Conservation (phyloP, 768 basidiomycete genomes). For the Phaeotremella fagi region DNA sequence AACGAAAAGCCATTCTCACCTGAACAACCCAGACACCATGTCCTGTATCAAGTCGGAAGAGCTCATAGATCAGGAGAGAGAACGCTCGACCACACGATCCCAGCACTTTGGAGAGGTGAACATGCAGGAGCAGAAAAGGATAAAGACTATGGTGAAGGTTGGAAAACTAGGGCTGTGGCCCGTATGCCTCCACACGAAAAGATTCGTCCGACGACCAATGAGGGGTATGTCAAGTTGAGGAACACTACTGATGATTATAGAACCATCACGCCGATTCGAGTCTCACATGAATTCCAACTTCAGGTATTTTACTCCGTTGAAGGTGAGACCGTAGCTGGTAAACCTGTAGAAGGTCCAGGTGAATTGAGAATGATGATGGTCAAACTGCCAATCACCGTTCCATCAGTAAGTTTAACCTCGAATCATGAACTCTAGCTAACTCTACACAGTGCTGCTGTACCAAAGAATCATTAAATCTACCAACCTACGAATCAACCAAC, state of each 20-base stretch:
- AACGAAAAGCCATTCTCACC: slow-evolving; percentile 23
- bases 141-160: slow-evolving; percentile 38
- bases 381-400: slow-evolving; percentile 30
- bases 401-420: slow-evolving; percentile 30
- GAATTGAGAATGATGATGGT: slow-evolving; percentile 42
- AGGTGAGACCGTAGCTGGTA: slow-evolving; percentile 24
- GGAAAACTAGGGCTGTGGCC: slow-evolving; percentile 27
- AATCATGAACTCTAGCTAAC: not conserved
- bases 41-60: slow-evolving; percentile 33
- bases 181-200: slow-evolving; percentile 43
- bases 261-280: slow-evolving; percentile 45
- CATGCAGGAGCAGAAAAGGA: slow-evolving; percentile 20
- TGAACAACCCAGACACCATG: slow-evolving; percentile 19
- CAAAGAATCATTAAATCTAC: slow-evolving; percentile 17
- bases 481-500: slow-evolving; percentile 18
- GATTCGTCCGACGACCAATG: slow-evolving; percentile 37
- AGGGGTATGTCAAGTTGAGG: slow-evolving; percentile 20
- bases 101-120: slow-evolving; percentile 34
- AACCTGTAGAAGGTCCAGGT: slow-evolving; percentile 34
- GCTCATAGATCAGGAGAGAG: slow-evolving; percentile 24
- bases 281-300: slow-evolving; percentile 33
- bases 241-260: slow-evolving; percentile 18
- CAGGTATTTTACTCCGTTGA: slow-evolving; percentile 45
- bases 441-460: slow-evolving; percentile 19
- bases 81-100: slow-evolving; percentile 19